Base-by-base conservation (phyloP, 2,329 filamentous ascomycete species). In the Chalaropsis thielavioides region DNA sequence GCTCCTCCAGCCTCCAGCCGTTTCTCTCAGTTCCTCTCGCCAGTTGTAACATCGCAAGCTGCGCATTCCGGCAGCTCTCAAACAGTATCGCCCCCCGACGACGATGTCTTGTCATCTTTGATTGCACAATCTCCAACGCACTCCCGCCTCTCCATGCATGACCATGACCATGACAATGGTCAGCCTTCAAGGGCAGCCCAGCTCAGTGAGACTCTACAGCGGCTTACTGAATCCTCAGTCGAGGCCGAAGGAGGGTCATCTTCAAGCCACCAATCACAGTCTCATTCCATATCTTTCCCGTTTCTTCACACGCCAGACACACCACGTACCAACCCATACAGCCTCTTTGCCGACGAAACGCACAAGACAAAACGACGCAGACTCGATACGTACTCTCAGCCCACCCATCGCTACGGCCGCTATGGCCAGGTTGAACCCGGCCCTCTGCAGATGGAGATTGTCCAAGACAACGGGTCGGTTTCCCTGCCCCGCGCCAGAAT, bases 401-500 rank as follows among this genome's bases (percentile, higher is more conserved):
- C 75, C 67, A 82, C 80, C 1, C 89, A 92, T 72, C 86, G 83
- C 68, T 97, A 96, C 73, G 92, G 92, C 24, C 86, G 85, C 70
- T 90, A 87, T 73, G 92, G 92, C 19, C 92, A 96, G 74, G 88
- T 95, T 17, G 88, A 94, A 67, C 83, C 90, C 0, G 92, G 91
- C 2, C 81, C 83, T 68, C 77, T 96, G 71, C 86, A 82, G 68
- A 90, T 96, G 89, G 89, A 96, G 72, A 85, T 96, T 68, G 51
- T 64, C 13, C 63, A 51, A 11, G 27, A 58, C 24, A 41, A 51
- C 43, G 56, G 56, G 11, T 24, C 31, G 35, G 82, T 89, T 61
- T 94, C 87, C 77, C 96, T 91, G 72, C 76, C 78, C 64, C 76
- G 79, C 11, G 89, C 89, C 68, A 81, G 82, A 13, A 84, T 87